Evolutionary conservation across 2,329 filamentous ascomycete species (phyloP).

Genomic region (Xylaria sp.): DNA sequence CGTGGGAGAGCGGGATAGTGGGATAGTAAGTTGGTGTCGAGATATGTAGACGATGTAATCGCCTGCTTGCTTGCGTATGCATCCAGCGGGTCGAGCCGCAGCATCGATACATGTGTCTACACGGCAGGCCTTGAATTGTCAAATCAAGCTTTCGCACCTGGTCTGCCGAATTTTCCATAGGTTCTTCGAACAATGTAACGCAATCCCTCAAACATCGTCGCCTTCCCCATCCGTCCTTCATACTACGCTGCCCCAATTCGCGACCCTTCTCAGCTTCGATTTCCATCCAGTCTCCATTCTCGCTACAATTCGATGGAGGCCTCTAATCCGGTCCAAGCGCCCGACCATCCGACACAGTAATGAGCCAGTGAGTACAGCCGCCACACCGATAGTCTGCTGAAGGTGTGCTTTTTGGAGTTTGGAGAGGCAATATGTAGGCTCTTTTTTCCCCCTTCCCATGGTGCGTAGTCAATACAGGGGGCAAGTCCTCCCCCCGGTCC

Average conservation of each 20-base stretch:
- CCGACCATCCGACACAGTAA: conserved; percentile 23
- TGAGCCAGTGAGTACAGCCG: conserved; percentile 12
- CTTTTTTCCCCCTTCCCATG: neutral
- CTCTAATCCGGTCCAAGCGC: conserved; percentile 24
- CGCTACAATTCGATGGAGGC: conserved; percentile 13
- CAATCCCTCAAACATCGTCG: conserved; percentile 31
- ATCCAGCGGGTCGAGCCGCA: conserved; percentile 42
- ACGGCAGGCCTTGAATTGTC: conserved; percentile 30
- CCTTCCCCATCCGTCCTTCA: conserved; percentile 34
- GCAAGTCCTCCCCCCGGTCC: conserved; percentile 8
- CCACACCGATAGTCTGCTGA: neutral
- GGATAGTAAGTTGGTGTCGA: conserved; percentile 1
- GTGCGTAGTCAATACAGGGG: conserved; percentile 19
- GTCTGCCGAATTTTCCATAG: conserved; percentile 38
- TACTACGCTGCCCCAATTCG: conserved; percentile 21
- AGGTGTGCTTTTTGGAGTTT: conserved; percentile 8
- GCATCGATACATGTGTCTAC: conserved; percentile 22
- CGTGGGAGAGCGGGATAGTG: neutral
- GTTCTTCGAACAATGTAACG: conserved; percentile 36
- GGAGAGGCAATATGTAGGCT: conserved; percentile 6
- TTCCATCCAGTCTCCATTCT: conserved; percentile 20
- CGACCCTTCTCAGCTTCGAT: conserved; percentile 31
- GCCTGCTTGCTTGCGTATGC: conserved; percentile 30
- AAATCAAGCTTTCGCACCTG: conserved; percentile 39
- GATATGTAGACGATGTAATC: conserved; percentile 2